A percentile compares a stretch with the other conserved stretches of the same genome.
Evolutionary conservation across 192 early-diverging fungal genomes (phyloP).

Genomic region (Podila verticillata): DNA sequence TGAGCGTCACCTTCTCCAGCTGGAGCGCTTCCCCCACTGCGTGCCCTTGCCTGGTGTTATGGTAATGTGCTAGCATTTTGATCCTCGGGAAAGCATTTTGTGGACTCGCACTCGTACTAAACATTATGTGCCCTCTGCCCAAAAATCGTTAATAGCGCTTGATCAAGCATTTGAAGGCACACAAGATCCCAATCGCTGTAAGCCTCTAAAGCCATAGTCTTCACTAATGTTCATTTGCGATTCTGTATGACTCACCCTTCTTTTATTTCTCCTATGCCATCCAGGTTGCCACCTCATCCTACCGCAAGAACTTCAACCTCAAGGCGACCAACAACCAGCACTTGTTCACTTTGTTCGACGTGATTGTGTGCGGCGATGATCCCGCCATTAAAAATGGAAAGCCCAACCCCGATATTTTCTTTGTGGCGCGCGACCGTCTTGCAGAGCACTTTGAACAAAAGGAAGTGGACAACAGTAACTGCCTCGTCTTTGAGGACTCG

Average conservation of each 20-base stretch:
- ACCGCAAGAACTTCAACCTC: constrained; percentile 74
- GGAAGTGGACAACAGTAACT: constrained; percentile 64
- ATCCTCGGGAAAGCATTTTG: neutral
- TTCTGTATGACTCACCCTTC: too few species aligned
- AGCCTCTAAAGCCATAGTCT: neutral
- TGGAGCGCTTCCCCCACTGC: constrained; percentile 69
- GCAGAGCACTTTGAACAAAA: constrained; percentile 36
- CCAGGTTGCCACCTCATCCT: constrained; percentile 85
- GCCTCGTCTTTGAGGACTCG: constrained; percentile 96
- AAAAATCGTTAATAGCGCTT: constrained; percentile 55
- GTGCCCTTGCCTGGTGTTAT: constrained; percentile 74
- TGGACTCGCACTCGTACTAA: neutral
- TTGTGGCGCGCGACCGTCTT: constrained; percentile 67
- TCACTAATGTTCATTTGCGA: neutral
- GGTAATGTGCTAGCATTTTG: constrained; percentile 52
- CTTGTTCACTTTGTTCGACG: constrained; percentile 84
- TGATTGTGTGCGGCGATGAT: constrained; percentile 91
- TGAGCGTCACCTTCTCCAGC: constrained; percentile 63
- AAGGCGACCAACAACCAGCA: constrained; percentile 77
- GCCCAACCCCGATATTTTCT: constrained; percentile 93
- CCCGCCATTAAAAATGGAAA: constrained; percentile 80
- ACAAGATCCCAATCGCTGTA: constrained; percentile 81
- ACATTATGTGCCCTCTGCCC: neutral
- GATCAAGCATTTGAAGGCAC: constrained; percentile 74
- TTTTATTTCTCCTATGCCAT: neutral